Conservation (phyloP, 169 alveolate species). For the Plasmodium chabaudi region DNA sequence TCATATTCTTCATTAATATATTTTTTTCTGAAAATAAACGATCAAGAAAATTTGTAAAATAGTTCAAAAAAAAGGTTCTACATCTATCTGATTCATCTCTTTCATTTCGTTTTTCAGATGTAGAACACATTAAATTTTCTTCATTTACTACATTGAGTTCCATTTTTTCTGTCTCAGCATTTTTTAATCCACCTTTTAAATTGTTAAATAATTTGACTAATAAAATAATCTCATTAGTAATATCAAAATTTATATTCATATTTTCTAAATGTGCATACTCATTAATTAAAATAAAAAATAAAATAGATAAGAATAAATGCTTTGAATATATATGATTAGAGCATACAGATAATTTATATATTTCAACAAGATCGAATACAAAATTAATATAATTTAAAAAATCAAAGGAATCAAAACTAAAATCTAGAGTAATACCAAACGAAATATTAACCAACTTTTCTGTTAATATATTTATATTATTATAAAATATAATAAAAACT, state of each 20-base stretch:
- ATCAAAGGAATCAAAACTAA: conserved; percentile 6
- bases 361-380: background rate
- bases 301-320: conserved; percentile 11
- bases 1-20: conserved; percentile 36
- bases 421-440: conserved; percentile 25
- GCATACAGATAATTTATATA: background rate
- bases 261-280: conserved; percentile 27
- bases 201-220: conserved; percentile 17
- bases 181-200: background rate
- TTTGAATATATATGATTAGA: conserved; percentile 8
- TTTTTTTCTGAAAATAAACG: background rate
- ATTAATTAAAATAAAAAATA: conserved; percentile 36
- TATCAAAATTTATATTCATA: conserved; percentile 5
- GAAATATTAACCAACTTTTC: background rate
- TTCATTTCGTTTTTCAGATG: background rate
- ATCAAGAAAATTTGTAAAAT: conserved; percentile 4
- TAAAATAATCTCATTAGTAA: conserved; percentile 11
- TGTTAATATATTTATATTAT: conserved; percentile 1
- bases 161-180: background rate
- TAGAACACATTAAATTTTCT: background rate
- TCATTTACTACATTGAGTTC: background rate
- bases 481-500: conserved; percentile 33
- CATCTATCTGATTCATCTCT: conserved; percentile 13
- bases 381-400: conserved; percentile 18
- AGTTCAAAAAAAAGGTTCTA: conserved; percentile 21